These are phyloP conservation scores for Spinellus fusiger DNA, from an alignment of 192 early-diverging fungal species.

Conservation along the genomic window DNA sequence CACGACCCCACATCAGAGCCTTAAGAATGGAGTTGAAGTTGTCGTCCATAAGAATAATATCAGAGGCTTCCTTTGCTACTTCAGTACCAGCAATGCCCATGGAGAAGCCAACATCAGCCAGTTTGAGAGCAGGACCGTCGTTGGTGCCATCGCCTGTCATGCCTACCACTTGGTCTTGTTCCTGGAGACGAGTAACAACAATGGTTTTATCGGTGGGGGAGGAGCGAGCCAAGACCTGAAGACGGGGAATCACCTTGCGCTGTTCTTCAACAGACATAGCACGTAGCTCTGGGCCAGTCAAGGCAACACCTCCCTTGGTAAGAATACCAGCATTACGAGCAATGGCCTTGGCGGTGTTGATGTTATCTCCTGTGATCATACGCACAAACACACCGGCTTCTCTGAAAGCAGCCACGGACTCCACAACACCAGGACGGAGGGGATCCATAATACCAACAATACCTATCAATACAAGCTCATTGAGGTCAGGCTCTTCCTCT, in stretches of 20 bases:
- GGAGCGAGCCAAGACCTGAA: constrained; percentile 82
- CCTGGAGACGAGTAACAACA: constrained; percentile 70
- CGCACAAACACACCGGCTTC: constrained; percentile 82
- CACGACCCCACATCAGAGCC: constrained; percentile 73
- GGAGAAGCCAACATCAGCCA: constrained; percentile 86
- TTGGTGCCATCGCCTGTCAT: constrained; percentile 85
- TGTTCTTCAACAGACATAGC: constrained; percentile 60
- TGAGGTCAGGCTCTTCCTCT: constrained; percentile 50
- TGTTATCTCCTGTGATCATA: constrained; percentile 85
- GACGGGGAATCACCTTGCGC: constrained; percentile 54
- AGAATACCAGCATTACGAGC: constrained; percentile 83
- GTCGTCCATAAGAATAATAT: constrained; percentile 86
- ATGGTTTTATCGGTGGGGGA: constrained; percentile 90
- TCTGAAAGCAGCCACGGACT: constrained; percentile 70
- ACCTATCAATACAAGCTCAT: constrained; percentile 57
- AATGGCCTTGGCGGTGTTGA: constrained; percentile 88
- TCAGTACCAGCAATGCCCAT: constrained; percentile 91
- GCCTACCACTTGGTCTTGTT: constrained; percentile 61
- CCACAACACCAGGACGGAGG: constrained; percentile 69
- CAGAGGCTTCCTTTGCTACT: constrained; percentile 76
- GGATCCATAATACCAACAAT: constrained; percentile 89
- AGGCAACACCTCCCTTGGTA: constrained; percentile 62
- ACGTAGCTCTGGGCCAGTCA: constrained; percentile 79
- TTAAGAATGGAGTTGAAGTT: constrained; percentile 81
- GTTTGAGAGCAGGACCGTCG: constrained; percentile 80